These are phyloP conservation scores for Penicillium sp. DNA, from an alignment of 2,329 filamentous ascomycete species.

Conservation along the genomic window DNA sequence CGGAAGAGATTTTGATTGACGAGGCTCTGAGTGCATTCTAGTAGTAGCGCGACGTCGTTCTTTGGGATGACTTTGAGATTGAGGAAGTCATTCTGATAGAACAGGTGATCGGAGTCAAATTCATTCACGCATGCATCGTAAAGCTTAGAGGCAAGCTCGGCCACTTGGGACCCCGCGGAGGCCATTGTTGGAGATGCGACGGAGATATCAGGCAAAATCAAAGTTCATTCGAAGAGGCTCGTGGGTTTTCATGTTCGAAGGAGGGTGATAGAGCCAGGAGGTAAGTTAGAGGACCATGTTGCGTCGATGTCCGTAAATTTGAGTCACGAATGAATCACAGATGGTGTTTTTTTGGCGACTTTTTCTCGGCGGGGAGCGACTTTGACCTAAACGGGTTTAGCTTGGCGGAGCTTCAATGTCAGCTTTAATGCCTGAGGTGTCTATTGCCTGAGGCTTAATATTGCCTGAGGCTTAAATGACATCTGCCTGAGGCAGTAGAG, in stretches of 20 bases:
- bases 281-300: conserved; percentile 21
- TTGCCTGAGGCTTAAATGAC: background rate
- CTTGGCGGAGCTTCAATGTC: conserved; percentile 3
- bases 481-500: conserved; percentile 26
- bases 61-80: conserved; percentile 44
- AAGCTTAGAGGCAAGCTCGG: conserved; percentile 44
- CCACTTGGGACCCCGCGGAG: conserved; percentile 34
- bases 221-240: conserved; percentile 30
- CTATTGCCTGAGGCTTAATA: background rate
- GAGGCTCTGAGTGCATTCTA: conserved; percentile 46
- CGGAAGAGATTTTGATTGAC: conserved; percentile 49
- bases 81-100: conserved; percentile 49
- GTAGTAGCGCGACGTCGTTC: conserved; percentile 42
- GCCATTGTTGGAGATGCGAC: conserved; percentile 31
- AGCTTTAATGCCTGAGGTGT: conserved; percentile 8
- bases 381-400: conserved; percentile 20
- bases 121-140: conserved; percentile 46
- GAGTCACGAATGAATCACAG: conserved; percentile 18
- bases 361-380: conserved; percentile 27
- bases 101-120: conserved; percentile 43
- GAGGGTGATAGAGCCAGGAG: conserved; percentile 15
- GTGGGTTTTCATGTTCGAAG: conserved; percentile 35
- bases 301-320: conserved; percentile 4
- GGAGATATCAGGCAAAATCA: conserved; percentile 21
- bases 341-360: conserved; percentile 29